Evolutionary conservation across 306 rosid species (phyloP).

Genomic region (Ceratonia siliqua): DNA sequence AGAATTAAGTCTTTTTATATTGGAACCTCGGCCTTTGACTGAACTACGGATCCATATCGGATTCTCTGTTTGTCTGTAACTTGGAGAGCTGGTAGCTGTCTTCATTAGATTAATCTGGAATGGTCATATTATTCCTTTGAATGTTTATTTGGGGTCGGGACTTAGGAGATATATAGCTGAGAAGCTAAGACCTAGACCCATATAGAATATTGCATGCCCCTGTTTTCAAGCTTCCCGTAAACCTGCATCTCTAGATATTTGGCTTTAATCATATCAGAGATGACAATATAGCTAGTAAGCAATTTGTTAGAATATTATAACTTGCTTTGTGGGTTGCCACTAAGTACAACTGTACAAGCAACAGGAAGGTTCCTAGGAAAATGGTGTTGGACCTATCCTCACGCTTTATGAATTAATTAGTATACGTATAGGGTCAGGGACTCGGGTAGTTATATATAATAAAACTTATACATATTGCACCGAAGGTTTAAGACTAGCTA

Average conservation of each 20-base stretch:
- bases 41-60: conserved; percentile 18
- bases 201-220: neutral
- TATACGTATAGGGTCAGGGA: too few species aligned
- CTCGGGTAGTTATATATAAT: neutral
- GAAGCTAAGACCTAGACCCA: neutral
- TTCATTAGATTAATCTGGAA: neutral
- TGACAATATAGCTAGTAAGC: neutral
- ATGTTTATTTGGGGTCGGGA: conserved; percentile 27
- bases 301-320: neutral
- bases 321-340: neutral
- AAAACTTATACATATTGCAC: neutral
- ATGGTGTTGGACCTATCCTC: neutral
- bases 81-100: conserved; percentile 30
- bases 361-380: neutral
- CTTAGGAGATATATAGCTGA: neutral
- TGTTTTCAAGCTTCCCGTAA: conserved; percentile 10
- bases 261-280: neutral
- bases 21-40: neutral
- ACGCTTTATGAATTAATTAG: neutral
- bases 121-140: conserved; percentile 21
- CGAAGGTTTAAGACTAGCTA: too few species aligned
- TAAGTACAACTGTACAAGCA: too few species aligned
- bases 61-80: conserved; percentile 35
- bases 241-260: neutral
- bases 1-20: neutral